Evolutionary conservation across 2,329 filamentous ascomycete species (phyloP), one percentile per base, ranked within the genome.

Genomic region (Aspergillus novofumigatus): DNA sequence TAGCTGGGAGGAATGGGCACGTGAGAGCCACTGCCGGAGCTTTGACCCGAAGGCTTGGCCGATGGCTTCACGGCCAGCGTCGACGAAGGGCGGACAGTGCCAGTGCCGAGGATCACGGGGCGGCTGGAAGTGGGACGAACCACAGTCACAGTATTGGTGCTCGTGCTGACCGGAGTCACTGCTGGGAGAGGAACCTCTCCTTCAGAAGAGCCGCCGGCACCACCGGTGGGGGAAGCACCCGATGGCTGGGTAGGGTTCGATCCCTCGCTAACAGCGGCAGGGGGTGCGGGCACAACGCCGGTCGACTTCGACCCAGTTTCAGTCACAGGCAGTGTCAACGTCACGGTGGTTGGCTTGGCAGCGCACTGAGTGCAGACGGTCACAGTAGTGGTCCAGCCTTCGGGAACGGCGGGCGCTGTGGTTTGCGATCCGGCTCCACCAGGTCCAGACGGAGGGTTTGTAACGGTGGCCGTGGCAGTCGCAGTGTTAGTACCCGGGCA

Each of bases 381-480:
- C 29, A 75, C 71, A 11, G 70, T 75, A 5, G 75, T 76, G 10
- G 70, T 75, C 69, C 74, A 77, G 48, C 70, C 74, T 50, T 67
- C 66, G 4, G 73, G 72, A n/a, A 70, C 62, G 3, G 64, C 61
- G 1, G 63, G 60, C 3, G 67, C 56, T 11, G 60, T 60, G 10
- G 63, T 66, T 3, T 61, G 62, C 35, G 50, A 25, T 4, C 56
- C 58, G 17, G 59, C 53, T 26, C 56, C 56, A 60, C 56, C 62
- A 2, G 65, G 58, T 25, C 63, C 63, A 57, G 48, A 50, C 45
- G 60, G 59, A 57, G 28, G 48, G 38, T 60, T 53, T 14, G 64
- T 59, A 25, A 56, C 60, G 23, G 71, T 68, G 17, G 69, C 62
- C 5, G 69, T 69, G 11, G 69, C 62, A 4, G 69, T 68, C n/a